Percentiles rank a stretch among this genome's conserved stretches.
phyloP scores from a whole-genome alignment of 1,284 basidiomycete genomes.

The Tilletia caries region DNA sequence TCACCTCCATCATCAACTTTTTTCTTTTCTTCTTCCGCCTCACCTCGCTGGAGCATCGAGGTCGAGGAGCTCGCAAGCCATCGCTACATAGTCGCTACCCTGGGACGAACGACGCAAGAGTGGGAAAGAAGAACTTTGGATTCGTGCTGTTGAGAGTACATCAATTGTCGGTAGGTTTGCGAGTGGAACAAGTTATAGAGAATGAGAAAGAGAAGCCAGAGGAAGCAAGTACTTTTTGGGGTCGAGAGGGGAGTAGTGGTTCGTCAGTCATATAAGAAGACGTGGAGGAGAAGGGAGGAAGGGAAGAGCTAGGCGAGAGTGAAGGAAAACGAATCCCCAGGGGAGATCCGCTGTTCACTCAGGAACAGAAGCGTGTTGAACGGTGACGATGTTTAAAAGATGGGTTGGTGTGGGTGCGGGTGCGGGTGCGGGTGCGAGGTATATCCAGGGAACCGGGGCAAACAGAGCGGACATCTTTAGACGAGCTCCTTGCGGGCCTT shows the following conservation, averaged over 20 bases:
- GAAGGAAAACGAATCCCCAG: neutral
- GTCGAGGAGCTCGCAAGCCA: too few relatives aligned
- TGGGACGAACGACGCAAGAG: too few relatives aligned
- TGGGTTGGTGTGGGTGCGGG: neutral
- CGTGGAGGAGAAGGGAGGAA: neutral
- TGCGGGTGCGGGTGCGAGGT: neutral
- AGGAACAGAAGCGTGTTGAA: neutral
- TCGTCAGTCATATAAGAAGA: too few relatives aligned
- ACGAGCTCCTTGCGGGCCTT: constrained; percentile 70
- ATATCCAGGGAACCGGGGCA: neutral
- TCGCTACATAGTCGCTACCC: too few relatives aligned
- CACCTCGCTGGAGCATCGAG: too few relatives aligned
- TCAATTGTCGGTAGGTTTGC: neutral
- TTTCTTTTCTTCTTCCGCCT: too few relatives aligned
- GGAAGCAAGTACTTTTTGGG: neutral
- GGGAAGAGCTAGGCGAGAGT: neutral
- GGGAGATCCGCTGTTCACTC: too few relatives aligned
- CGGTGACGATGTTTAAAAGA: neutral
- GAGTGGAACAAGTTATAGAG: neutral
- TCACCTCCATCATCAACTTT: too few relatives aligned
- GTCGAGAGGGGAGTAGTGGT: too few relatives aligned
- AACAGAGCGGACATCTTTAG: constrained; percentile 17
- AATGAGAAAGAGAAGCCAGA: neutral
- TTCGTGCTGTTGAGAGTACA: constrained; percentile 10
- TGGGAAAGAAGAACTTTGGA: constrained; percentile 6